Percentiles rank a stretch among this genome's conserved stretches.
Conservation (phyloP, 2,329 filamentous ascomycete species). For the Metarhizium sp. region DNA sequence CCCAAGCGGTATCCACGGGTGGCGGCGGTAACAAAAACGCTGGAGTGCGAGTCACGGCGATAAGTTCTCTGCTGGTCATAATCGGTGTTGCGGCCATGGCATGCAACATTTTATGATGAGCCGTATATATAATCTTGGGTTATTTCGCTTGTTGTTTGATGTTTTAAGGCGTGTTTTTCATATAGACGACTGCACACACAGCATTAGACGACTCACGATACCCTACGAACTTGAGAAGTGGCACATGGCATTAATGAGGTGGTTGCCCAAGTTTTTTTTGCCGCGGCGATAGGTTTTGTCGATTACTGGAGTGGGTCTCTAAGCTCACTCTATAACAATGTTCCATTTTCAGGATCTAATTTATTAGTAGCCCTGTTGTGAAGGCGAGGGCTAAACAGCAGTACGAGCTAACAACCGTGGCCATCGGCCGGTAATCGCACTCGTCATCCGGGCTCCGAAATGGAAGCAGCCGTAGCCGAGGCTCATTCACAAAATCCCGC, state of each 20-base stretch:
- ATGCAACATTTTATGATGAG: slow-evolving; percentile 3
- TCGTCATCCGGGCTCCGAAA: no score
- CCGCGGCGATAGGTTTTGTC: neutral
- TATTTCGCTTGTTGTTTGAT: neutral
- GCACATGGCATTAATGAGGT: neutral
- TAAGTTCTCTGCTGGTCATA: neutral
- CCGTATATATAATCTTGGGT: neutral
- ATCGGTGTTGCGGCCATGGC: slow-evolving; percentile 2
- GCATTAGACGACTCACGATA: neutral
- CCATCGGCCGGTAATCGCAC: no score
- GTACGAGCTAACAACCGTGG: no score
- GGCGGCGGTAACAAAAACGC: slow-evolving; percentile 7
- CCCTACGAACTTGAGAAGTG: neutral
- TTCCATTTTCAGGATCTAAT: no score
- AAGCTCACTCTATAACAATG: no score
- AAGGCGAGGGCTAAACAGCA: no score
- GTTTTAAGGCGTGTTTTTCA: neutral
- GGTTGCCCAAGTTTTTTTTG: no score
- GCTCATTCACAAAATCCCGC: no score
- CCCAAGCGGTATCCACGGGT: slow-evolving; percentile 4
- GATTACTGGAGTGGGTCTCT: no score
- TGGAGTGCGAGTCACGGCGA: slow-evolving; percentile 1
- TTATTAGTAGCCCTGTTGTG: no score
- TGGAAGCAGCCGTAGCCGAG: no score
- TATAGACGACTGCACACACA: neutral